Conservation (phyloP, 768 basidiomycete species). For the Crucibulum laeve region DNA sequence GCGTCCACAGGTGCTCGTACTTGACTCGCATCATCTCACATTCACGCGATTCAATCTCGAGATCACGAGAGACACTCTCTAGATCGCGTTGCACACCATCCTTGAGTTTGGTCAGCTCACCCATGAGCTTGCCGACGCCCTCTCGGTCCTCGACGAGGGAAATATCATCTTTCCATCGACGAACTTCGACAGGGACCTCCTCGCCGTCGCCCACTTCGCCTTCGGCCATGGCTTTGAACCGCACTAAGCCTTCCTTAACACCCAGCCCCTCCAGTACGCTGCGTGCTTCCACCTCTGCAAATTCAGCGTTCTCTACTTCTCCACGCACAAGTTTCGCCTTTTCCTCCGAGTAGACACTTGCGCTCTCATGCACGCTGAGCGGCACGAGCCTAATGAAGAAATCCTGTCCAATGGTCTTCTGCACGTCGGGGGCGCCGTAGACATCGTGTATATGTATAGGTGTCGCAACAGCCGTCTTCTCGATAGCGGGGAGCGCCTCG, state of each 20-base stretch:
- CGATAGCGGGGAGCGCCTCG: slow-evolving; percentile 76
- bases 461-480: slow-evolving; percentile 77
- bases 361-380: slow-evolving; percentile 91
- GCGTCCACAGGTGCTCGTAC: slow-evolving; percentile 84
- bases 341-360: slow-evolving; percentile 96
- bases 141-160: slow-evolving; percentile 63
- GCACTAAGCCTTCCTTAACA: slow-evolving; percentile 62
- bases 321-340: slow-evolving; percentile 89
- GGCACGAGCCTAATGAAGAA: slow-evolving; percentile 86
- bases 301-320: slow-evolving; percentile 85
- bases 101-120: slow-evolving; percentile 56
- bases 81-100: slow-evolving; percentile 55
- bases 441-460: slow-evolving; percentile 94
- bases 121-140: slow-evolving; percentile 58
- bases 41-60: slow-evolving; percentile 81
- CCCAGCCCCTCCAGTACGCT: slow-evolving; percentile 81
- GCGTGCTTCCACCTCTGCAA: slow-evolving; percentile 74
- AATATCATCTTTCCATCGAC: slow-evolving; percentile 75
- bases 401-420: slow-evolving; percentile 91
- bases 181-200: slow-evolving; percentile 67
- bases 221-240: slow-evolving; percentile 69
- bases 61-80: slow-evolving; percentile 53
- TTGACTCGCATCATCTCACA: slow-evolving; percentile 88
- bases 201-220: slow-evolving; percentile 59
- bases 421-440: slow-evolving; percentile 85